Conservation (phyloP, 2,329 filamentous ascomycete genomes). For the Verticillium nubilum region DNA sequence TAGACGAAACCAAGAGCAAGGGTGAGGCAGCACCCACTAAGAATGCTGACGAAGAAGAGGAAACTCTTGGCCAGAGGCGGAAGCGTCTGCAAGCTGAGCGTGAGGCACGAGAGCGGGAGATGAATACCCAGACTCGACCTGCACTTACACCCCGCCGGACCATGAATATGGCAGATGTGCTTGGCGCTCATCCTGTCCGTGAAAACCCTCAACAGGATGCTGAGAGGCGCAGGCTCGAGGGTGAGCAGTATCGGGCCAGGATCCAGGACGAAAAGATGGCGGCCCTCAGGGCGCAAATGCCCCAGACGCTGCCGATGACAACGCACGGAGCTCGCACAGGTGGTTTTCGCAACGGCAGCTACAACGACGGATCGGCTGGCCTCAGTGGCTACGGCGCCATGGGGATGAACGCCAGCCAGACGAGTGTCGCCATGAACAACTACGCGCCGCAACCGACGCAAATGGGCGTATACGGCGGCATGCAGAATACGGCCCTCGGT, state of each 20-base stretch:
- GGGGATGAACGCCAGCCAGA: constrained; percentile 18
- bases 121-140: constrained; percentile 22
- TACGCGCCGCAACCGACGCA: constrained; percentile 4
- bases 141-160: constrained; percentile 10
- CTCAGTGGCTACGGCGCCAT: constrained; percentile 14
- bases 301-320: constrained; percentile 27
- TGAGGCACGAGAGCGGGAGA: constrained; percentile 56
- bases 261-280: constrained; percentile 45
- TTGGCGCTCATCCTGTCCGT: constrained; percentile 36
- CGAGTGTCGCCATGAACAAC: constrained; percentile 1
- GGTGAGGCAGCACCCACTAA: constrained; percentile 22
- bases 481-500: neutral
- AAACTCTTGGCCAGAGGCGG: constrained; percentile 74
- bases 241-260: constrained; percentile 29
- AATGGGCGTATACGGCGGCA: neutral
- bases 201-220: constrained; percentile 31
- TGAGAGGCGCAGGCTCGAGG: constrained; percentile 32
- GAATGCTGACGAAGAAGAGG: constrained; percentile 51
- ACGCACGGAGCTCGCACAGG: constrained; percentile 25
- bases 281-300: constrained; percentile 43
- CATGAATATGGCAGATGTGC: constrained; percentile 50
- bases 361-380: constrained; percentile 47
- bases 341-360: constrained; percentile 46
- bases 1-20: constrained; percentile 34
- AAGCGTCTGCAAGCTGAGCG: constrained; percentile 65